These are phyloP conservation scores for Amoebophrya sp. DNA, from an alignment of 169 alveolate genomes.

Conservation along the genomic window DNA sequence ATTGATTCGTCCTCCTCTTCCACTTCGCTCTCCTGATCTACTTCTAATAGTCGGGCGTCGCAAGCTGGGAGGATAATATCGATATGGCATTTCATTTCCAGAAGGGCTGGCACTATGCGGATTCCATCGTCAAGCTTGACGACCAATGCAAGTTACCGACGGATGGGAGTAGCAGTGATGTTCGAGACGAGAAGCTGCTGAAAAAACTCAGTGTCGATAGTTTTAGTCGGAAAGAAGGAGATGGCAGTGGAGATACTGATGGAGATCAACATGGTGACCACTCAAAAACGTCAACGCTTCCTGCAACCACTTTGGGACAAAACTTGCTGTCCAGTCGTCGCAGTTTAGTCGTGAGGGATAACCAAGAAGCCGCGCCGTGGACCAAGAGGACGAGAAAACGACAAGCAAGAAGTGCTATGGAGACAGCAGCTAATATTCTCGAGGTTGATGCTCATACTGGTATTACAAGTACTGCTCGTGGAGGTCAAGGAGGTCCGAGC, in stretches of 20 bases:
- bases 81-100: background rate
- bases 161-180: too few species aligned
- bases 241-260: background rate
- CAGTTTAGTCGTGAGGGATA: background rate
- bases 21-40: too few species aligned
- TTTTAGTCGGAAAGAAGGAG: background rate
- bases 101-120: background rate
- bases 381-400: too few species aligned
- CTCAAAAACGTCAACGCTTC: background rate
- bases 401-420: too few species aligned
- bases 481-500: background rate
- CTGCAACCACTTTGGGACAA: background rate
- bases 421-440: too few species aligned
- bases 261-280: background rate
- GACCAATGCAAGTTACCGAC: background rate
- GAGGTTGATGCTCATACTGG: background rate
- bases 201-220: background rate
- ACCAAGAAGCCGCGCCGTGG: too few species aligned
- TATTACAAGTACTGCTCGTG: background rate
- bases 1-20: too few species aligned
- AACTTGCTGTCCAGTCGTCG: background rate
- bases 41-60: too few species aligned
- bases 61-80: background rate
- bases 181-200: too few species aligned
- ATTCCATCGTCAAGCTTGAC: background rate